A percentile compares a stretch with the other conserved stretches of the same genome.
Evolutionary conservation across 225 moss, liverwort and hornwort genomes (phyloP).

Genomic region (Antitrichia curtipendula): DNA sequence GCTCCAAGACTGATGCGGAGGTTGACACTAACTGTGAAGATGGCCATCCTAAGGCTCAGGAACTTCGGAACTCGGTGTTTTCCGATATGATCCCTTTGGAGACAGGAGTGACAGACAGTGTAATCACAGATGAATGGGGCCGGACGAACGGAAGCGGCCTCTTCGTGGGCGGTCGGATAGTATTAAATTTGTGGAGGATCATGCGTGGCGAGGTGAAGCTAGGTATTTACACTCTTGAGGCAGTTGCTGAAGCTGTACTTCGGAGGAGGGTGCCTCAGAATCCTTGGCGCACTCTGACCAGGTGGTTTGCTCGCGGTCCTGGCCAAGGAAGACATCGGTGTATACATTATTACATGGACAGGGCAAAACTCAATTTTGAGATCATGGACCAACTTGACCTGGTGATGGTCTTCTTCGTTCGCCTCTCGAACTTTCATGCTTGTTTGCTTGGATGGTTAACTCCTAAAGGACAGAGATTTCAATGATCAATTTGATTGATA

Average conservation of each 20-base stretch:
- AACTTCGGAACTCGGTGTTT: slow-evolving; percentile 42
- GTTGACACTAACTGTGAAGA: slow-evolving; percentile 1
- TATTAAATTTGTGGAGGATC: slow-evolving; percentile 90
- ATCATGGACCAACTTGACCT: slow-evolving; percentile 95
- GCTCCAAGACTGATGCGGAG: not conserved
- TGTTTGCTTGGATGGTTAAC: not conserved
- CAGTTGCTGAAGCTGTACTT: slow-evolving; percentile 90
- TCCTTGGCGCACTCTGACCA: slow-evolving; percentile 68
- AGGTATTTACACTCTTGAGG: slow-evolving; percentile 85
- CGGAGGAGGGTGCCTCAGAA: slow-evolving; percentile 72
- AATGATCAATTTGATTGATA: not conserved
- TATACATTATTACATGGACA: slow-evolving; percentile 61
- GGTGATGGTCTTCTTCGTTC: slow-evolving; percentile 22
- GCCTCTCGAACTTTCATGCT: not conserved
- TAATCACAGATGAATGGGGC: slow-evolving; percentile 97
- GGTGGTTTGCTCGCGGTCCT: slow-evolving; percentile 75
- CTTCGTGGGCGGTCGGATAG: slow-evolving; percentile 75
- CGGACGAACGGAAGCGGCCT: slow-evolving; percentile 93
- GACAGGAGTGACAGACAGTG: slow-evolving; percentile 46
- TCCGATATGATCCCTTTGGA: slow-evolving; percentile 54
- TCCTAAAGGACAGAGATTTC: not conserved
- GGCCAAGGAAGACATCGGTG: slow-evolving; percentile 60
- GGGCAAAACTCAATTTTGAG: slow-evolving; percentile 81
- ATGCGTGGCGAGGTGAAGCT: slow-evolving; percentile 98
- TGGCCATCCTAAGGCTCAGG: slow-evolving; percentile 26